These are phyloP conservation scores for Agaricus sinodeliciosus DNA, from an alignment of 768 basidiomycete genomes.

Conservation along the genomic window DNA sequence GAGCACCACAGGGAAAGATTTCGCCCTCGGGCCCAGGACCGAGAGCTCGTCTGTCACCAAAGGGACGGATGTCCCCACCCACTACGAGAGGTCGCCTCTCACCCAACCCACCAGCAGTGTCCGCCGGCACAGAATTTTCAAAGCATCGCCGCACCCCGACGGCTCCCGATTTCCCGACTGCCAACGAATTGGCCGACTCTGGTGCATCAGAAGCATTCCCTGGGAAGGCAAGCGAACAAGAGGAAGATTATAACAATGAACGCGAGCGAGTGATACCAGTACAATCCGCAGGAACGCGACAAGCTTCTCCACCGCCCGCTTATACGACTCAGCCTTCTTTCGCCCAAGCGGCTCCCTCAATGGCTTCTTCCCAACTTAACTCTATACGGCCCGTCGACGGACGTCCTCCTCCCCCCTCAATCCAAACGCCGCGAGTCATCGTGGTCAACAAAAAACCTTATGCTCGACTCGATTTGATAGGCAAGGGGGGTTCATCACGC, in stretches of 20 bases:
- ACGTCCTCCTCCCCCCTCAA: slow-evolving; percentile 17
- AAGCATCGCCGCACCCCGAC: slow-evolving; percentile 68
- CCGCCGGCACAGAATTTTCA: slow-evolving; percentile 22
- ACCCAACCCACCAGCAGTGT: slow-evolving; percentile 19
- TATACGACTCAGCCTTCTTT: slow-evolving; percentile 20
- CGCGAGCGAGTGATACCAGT: slow-evolving; percentile 20
- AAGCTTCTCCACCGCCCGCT: slow-evolving; percentile 24
- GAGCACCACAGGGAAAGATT: slow-evolving; percentile 11
- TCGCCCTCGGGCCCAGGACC: slow-evolving; percentile 17
- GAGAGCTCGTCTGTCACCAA: slow-evolving; percentile 21
- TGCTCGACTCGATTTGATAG: slow-evolving; percentile 81
- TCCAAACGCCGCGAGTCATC: slow-evolving; percentile 31
- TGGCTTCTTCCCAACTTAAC: slow-evolving; percentile 15
- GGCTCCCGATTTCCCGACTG: slow-evolving; percentile 52
- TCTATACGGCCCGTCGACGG: not conserved
- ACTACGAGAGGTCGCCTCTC: slow-evolving; percentile 24
- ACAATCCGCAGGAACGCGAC: slow-evolving; percentile 22
- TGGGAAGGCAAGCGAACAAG: slow-evolving; percentile 38
- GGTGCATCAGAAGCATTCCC: slow-evolving; percentile 16
- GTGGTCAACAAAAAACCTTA: slow-evolving; percentile 82
- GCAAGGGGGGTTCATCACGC: slow-evolving; percentile 92
- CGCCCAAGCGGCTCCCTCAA: slow-evolving; percentile 27
- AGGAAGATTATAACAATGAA: slow-evolving; percentile 27
- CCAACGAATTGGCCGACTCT: slow-evolving; percentile 23
- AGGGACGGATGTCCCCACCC: slow-evolving; percentile 23